Base-by-base conservation (phyloP, 768 basidiomycete genomes). In the Leccinum imitatum region DNA sequence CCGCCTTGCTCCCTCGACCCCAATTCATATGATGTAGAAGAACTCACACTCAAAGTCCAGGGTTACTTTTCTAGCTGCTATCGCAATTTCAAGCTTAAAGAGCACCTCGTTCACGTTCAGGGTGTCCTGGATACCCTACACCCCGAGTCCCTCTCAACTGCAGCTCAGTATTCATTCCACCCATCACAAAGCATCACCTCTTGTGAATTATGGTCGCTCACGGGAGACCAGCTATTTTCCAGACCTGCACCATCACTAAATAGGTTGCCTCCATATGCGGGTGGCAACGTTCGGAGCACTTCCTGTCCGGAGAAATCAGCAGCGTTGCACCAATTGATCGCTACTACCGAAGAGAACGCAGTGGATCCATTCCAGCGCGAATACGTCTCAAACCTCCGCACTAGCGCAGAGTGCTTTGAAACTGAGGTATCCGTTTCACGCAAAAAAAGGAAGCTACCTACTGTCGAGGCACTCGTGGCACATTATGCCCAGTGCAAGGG, bases 321-420 rank as follows among this genome's bases (percentile, higher is more conserved):
- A 4, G 37, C 50, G 14, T 52, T 66, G 39, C 46, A 47, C 9
- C 13, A 48, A 44, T 33, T 66, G n/a, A 61, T 64, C 17, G 3
- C 39, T 6, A 7, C 14, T 5, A 44, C 59, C 31, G 55, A 44
- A 37, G 25, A 15, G 3, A 57, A 54, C 6, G 48, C 58, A 10
- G 41, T 23, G 9, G 47, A 44, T 47, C 11, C 15, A 27, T 65
- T 71, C 15, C 53, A 64, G n/a, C 61, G 4, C 13, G 46, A 46
- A 3, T 71, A 70, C 19, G 61, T 63, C 14, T 30, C 58, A 5
- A 59, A 61, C 25, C 56, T 70, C 9, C 61, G 58, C 8, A n/a
- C 17, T 31, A 72, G 62, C 19, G 67, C 51, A 44, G 51, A 61
- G 6, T 64, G 63, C 25, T 14, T 64, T 55, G 30, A 64, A 59